Evolutionary conservation across 2,329 filamentous ascomycete genomes (phyloP), one percentile per base, ranked within the genome.

Genomic region (Botrytis pseudocinerea): DNA sequence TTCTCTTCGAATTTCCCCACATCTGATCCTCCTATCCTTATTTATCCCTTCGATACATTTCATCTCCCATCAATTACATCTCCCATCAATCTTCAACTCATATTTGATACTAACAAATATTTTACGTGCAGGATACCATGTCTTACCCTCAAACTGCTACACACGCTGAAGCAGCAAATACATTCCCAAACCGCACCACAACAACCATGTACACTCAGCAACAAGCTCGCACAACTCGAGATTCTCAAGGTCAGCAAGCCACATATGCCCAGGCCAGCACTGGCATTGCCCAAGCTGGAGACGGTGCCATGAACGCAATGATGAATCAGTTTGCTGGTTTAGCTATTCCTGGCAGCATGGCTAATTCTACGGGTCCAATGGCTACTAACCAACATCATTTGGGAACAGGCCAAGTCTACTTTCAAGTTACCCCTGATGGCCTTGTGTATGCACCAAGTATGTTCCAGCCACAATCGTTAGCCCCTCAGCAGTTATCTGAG

Each of bases 321-420:
- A 77, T 82, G 71, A 77, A 75, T 72, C 78, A 79, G 63, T 78
- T 81, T 64, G 75, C 77, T 59, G 76, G 76, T 73, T 69, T 82
- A 44, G 69, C 73, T 44, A 74, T 84, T 66, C 77, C 80, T 60
- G 79, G 79, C 64, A 79, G 82, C 63, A 80, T 84, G 73, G 78
- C 81, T 73, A 77, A 78, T 73, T 65, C 78, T 60, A 74, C 78
- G 51, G 74, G 79, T 71, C 75, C 77, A 42, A 76, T 79, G 60
- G 75, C 73, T 69, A 75, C 76, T 64, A 75, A 73, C 73, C 80
- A 80, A 70, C 71, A 82, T 69, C 78, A 80, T 78, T 80, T 74
- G 75, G 79, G 71, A 78, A 75, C 63, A 69, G 82, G 82, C 63
- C 82, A 83, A 72, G 76, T 78, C 72, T 78, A 76, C 70, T 78